Conservation (phyloP, 78 protist genomes). For the Dictyostelium firmibasis region DNA sequence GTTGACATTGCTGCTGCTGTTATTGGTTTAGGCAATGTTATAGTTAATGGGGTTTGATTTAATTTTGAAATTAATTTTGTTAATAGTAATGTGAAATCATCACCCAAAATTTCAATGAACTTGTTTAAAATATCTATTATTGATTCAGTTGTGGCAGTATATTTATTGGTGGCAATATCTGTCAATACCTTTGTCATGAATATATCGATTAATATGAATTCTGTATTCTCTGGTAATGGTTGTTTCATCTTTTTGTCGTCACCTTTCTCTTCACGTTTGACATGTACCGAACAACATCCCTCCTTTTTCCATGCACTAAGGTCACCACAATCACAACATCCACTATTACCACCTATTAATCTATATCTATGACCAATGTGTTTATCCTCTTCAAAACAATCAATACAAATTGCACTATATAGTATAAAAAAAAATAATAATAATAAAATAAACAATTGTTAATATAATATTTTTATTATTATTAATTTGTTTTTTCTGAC, state of each 20-base stretch:
- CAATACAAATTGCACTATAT: conserved; percentile 47
- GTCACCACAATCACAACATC: conserved; percentile 73
- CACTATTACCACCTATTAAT: not conserved
- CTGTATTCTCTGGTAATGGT: not conserved
- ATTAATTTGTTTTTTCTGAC: not conserved
- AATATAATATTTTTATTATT: not conserved
- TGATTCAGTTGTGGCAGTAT: not conserved
- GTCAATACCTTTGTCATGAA: not conserved
- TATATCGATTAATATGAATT: not conserved
- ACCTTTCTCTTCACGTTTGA: not conserved
- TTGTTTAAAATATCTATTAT: not conserved
- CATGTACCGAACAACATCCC: conserved; percentile 25
- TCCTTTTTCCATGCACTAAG: conserved; percentile 40
- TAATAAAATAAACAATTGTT: not conserved
- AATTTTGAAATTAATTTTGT: not conserved
- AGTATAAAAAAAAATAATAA: not conserved
- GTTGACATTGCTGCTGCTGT: not conserved
- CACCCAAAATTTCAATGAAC: conserved; percentile 19
- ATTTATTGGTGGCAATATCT: not conserved
- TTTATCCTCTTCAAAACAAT: conserved; percentile 19
- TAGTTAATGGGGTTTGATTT: not conserved
- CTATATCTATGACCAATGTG: conserved; percentile 43
- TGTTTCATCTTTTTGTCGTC: not conserved
- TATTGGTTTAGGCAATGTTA: not conserved
- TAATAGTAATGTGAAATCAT: not conserved